Percentiles rank a stretch among this genome's conserved stretches.
Conservation (phyloP, 2,329 filamentous ascomycete species). For the Fusarium xylarioides region DNA sequence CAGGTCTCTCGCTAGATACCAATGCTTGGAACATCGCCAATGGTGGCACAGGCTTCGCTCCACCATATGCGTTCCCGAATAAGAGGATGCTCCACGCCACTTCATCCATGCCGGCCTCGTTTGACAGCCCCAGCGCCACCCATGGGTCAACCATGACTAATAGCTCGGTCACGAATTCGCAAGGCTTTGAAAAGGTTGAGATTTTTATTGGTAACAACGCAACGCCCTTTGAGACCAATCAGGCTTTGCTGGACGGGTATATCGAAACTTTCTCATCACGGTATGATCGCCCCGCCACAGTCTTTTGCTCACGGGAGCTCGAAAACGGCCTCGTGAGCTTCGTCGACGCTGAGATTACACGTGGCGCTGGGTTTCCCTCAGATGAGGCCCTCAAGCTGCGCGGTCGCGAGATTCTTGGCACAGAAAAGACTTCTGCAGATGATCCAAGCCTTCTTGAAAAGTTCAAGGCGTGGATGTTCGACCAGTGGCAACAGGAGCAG, state of each 20-base stretch:
- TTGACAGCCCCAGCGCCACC: too few species aligned
- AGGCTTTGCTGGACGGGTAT: neutral
- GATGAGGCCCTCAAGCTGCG: neutral
- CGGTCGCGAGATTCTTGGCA: neutral
- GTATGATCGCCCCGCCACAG: neutral
- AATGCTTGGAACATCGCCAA: neutral
- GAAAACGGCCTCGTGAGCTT: accelerated
- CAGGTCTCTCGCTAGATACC: neutral
- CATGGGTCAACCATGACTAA: too few species aligned
- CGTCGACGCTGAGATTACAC: neutral
- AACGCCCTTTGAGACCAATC: neutral
- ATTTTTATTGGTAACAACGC: accelerated
- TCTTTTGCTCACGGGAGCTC: neutral
- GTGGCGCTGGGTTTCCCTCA: accelerated
- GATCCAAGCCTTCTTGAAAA: neutral
- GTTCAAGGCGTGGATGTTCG: neutral
- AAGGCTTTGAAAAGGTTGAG: neutral
- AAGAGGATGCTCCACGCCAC: neutral
- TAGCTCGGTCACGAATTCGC: neutral
- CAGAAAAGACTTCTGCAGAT: neutral
- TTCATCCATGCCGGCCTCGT: neutral
- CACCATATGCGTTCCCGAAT: neutral
- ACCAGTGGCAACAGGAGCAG: too few species aligned
- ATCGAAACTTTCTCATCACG: neutral
- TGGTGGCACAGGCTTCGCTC: neutral